Conservation (phyloP, 352 stramenopile genomes). For the Phytophthora sp. region DNA sequence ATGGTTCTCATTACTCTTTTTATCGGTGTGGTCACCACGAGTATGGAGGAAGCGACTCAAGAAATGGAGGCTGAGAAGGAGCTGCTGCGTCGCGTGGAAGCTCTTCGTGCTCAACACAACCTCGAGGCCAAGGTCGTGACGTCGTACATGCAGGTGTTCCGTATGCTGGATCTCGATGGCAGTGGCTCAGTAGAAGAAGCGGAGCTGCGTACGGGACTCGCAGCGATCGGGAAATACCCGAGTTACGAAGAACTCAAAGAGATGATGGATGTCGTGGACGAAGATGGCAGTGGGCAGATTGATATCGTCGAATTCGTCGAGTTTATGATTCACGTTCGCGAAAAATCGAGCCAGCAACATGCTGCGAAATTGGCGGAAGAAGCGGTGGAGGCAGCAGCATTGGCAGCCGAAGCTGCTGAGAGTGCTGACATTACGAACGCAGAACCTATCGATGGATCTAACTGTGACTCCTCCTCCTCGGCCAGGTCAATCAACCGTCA, state of each 20-base stretch:
- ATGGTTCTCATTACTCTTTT: conserved; percentile 93
- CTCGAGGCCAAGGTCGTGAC: conserved; percentile 53
- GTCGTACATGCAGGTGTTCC: conserved; percentile 88
- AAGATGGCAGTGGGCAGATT: conserved; percentile 87
- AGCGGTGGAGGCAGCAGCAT: conserved; percentile 10
- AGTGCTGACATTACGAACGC: neutral
- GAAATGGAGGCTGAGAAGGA: conserved; percentile 84
- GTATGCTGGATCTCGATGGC: conserved; percentile 80
- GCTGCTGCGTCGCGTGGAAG: conserved; percentile 65
- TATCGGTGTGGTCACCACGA: conserved; percentile 92
- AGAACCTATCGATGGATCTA: neutral
- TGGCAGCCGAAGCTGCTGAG: neutral
- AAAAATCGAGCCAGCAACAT: conserved; percentile 69
- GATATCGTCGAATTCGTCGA: conserved; percentile 89
- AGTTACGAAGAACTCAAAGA: conserved; percentile 82
- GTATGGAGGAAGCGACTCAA: conserved; percentile 90
- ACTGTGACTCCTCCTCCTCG: neutral
- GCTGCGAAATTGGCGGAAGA: conserved; percentile 26
- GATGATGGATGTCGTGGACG: conserved; percentile 88
- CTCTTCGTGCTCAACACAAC: conserved; percentile 56
- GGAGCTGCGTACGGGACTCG: conserved; percentile 79
- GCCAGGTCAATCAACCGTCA: neutral
- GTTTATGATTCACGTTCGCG: conserved; percentile 85
- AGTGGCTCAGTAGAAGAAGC: conserved; percentile 87
- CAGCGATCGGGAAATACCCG: conserved; percentile 82